Conservation (phyloP, 2,329 filamentous ascomycete species). For the Aspergillus pseudonomiae region DNA sequence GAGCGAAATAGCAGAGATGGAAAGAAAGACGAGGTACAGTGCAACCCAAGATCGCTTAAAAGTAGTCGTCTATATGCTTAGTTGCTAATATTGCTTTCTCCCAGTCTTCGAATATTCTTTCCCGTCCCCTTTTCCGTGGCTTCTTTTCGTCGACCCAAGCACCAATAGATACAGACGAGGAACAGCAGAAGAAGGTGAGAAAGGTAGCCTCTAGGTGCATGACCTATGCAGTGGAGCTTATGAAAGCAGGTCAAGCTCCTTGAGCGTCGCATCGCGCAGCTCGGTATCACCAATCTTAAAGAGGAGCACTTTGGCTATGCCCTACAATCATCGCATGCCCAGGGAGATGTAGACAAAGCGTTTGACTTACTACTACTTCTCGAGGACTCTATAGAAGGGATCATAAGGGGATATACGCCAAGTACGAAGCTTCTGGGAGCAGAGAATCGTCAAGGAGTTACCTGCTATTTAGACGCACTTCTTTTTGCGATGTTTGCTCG, state of each 20-base stretch:
- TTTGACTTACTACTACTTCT: slow-evolving; percentile 76
- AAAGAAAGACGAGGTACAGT: slow-evolving; percentile 40
- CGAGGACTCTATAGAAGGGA: slow-evolving; percentile 78
- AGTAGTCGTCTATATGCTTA: not conserved
- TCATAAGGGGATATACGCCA: slow-evolving; percentile 74
- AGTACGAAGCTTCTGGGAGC: slow-evolving; percentile 76
- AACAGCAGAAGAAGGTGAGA: slow-evolving; percentile 40
- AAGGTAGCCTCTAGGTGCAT: not conserved
- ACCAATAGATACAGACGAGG: slow-evolving; percentile 28
- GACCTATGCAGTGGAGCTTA: slow-evolving; percentile 16
- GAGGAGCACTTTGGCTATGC: slow-evolving; percentile 66
- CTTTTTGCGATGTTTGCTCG: slow-evolving; percentile 96
- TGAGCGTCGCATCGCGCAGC: slow-evolving; percentile 53
- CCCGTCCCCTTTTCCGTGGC: slow-evolving; percentile 32
- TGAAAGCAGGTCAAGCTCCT: slow-evolving; percentile 54
- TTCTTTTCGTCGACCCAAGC: slow-evolving; percentile 34
- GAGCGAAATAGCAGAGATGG: slow-evolving; percentile 36
- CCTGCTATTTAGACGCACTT: slow-evolving; percentile 91
- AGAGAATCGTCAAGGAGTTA: slow-evolving; percentile 81
- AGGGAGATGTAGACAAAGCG: slow-evolving; percentile 72
- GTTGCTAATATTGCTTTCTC: slow-evolving; percentile 14
- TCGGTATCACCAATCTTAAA: slow-evolving; percentile 60
- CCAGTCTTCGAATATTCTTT: slow-evolving; percentile 29
- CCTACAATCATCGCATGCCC: slow-evolving; percentile 63
- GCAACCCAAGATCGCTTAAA: not conserved